These are phyloP conservation scores for Porcisia hertigi DNA, from an alignment of 208 protist species.

Conservation along the genomic window DNA sequence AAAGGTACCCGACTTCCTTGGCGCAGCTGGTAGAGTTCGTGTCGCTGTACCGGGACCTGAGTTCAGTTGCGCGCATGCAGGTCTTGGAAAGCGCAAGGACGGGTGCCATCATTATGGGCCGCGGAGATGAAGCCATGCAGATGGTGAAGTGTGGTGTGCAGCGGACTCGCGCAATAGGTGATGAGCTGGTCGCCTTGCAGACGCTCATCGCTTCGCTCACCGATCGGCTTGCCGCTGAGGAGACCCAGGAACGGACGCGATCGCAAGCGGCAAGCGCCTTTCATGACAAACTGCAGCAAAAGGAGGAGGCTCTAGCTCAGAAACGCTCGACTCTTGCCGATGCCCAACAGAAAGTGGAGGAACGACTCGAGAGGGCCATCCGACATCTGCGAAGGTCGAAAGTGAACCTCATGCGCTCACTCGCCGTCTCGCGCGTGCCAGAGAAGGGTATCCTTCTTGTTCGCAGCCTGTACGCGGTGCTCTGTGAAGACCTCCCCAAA, in stretches of 20 bases:
- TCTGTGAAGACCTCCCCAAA: conserved; percentile 63
- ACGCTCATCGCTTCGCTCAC: conserved; percentile 24
- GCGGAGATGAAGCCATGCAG: conserved; percentile 40
- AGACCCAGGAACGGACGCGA: conserved; percentile 13
- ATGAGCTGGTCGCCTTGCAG: conserved; percentile 43
- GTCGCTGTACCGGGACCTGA: conserved; percentile 25
- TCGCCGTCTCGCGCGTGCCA: conserved; percentile 37
- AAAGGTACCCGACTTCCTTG: conserved; percentile 31
- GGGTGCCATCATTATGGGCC: conserved; percentile 25
- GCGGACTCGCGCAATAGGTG: conserved; percentile 39
- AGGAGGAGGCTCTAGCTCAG: background rate
- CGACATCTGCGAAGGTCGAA: conserved; percentile 43
- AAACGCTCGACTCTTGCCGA: conserved; percentile 9
- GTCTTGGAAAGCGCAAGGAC: conserved; percentile 28
- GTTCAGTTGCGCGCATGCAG: conserved; percentile 13
- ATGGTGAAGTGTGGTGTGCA: conserved; percentile 42
- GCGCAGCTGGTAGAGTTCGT: conserved; percentile 25
- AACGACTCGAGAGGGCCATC: conserved; percentile 31
- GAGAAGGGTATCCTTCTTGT: conserved; percentile 56
- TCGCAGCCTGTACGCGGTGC: conserved; percentile 49
- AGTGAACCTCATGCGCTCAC: conserved; percentile 35
- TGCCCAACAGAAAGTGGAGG: conserved; percentile 24
- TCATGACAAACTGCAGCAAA: conserved; percentile 17
- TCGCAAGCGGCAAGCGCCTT: conserved; percentile 27
- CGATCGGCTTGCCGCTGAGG: conserved; percentile 26